phyloP scores from a whole-genome alignment of 2,329 filamentous ascomycete species.

The Moelleriella libera region DNA sequence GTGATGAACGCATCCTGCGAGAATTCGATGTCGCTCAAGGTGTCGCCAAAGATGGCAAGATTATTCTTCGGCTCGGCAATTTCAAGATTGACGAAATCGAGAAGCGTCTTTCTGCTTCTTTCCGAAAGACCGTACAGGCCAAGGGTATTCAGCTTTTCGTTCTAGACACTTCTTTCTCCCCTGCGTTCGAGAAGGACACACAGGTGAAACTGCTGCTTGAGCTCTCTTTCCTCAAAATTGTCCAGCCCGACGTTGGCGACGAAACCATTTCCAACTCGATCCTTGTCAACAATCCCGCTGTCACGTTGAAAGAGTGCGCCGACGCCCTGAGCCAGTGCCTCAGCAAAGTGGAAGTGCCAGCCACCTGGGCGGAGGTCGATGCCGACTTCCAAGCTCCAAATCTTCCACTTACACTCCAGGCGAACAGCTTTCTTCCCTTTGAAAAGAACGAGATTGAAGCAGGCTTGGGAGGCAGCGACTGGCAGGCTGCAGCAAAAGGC shows the following conservation, averaged over 20 bases:
- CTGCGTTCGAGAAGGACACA: slow-evolving; percentile 53
- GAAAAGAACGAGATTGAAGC: slow-evolving; percentile 63
- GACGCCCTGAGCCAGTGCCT: slow-evolving; percentile 58
- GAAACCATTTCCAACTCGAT: slow-evolving; percentile 54
- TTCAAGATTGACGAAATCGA: slow-evolving; percentile 83
- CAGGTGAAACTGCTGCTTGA: slow-evolving; percentile 59
- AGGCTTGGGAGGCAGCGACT: slow-evolving; percentile 51
- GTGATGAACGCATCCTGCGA: slow-evolving; percentile 65
- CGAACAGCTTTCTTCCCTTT: slow-evolving; percentile 73
- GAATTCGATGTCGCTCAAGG: slow-evolving; percentile 61
- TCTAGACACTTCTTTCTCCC: slow-evolving; percentile 56
- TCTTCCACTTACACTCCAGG: slow-evolving; percentile 51
- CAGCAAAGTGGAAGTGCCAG: slow-evolving; percentile 60
- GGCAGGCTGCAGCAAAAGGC: slow-evolving; percentile 75
- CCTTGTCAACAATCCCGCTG: slow-evolving; percentile 36
- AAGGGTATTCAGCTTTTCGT: slow-evolving; percentile 61
- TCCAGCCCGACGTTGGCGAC: slow-evolving; percentile 49
- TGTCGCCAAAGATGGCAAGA: slow-evolving; percentile 54
- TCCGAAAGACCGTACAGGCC: slow-evolving; percentile 58
- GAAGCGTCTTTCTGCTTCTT: slow-evolving; percentile 60
- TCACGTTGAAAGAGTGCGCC: slow-evolving; percentile 38
- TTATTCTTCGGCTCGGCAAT: slow-evolving; percentile 63
- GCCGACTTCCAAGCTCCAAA: slow-evolving; percentile 36
- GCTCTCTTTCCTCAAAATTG: slow-evolving; percentile 69
- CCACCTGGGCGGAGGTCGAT: slow-evolving; percentile 58